A percentile compares a stretch with the other conserved stretches of the same genome.
Conservation (phyloP, 2,329 filamentous ascomycete genomes). For the Bipolaris victoriae region DNA sequence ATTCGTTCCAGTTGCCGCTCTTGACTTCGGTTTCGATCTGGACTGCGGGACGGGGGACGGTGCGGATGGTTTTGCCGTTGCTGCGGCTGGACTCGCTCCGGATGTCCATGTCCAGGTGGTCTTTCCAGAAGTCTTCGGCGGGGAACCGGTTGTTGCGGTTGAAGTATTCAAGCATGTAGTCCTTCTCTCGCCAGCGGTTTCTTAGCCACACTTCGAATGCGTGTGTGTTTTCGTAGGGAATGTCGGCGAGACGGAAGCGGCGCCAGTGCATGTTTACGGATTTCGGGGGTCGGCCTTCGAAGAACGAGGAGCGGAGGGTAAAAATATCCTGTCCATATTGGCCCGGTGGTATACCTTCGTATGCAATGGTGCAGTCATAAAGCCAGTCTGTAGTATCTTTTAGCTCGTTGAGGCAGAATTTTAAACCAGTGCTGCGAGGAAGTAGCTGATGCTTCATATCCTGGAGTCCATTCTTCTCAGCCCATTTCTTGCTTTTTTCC, state of each 20-base stretch:
- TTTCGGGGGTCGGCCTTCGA: slow-evolving; percentile 86
- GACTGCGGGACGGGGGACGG: slow-evolving; percentile 47
- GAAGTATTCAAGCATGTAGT: slow-evolving; percentile 84
- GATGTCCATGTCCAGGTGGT: slow-evolving; percentile 47
- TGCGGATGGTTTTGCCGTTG: slow-evolving; percentile 41
- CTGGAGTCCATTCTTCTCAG: slow-evolving; percentile 73
- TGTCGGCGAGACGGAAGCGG: slow-evolving; percentile 78
- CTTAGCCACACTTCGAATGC: slow-evolving; percentile 85
- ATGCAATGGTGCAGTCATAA: slow-evolving; percentile 93
- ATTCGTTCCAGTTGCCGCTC: slow-evolving; percentile 58
- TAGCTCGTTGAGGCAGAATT: slow-evolving; percentile 79
- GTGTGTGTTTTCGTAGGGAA: slow-evolving; percentile 76
- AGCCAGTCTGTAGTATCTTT: slow-evolving; percentile 78
- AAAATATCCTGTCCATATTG: slow-evolving; percentile 91
- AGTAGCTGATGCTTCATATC: slow-evolving; percentile 77
- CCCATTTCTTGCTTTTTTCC: slow-evolving; percentile 74
- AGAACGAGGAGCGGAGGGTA: slow-evolving; percentile 83
- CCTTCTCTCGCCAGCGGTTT: slow-evolving; percentile 90
- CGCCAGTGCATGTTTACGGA: slow-evolving; percentile 98
- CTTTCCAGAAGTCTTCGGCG: slow-evolving; percentile 60
- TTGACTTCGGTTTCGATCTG: slow-evolving; percentile 58
- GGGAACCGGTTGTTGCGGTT: slow-evolving; percentile 77
- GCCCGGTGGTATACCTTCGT: slow-evolving; percentile 78
- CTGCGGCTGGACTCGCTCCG: slow-evolving; percentile 36
- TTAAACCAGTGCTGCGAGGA: slow-evolving; percentile 79